Conservation (phyloP, 169 alveolate genomes). For the Cryptosporidium sp. region DNA sequence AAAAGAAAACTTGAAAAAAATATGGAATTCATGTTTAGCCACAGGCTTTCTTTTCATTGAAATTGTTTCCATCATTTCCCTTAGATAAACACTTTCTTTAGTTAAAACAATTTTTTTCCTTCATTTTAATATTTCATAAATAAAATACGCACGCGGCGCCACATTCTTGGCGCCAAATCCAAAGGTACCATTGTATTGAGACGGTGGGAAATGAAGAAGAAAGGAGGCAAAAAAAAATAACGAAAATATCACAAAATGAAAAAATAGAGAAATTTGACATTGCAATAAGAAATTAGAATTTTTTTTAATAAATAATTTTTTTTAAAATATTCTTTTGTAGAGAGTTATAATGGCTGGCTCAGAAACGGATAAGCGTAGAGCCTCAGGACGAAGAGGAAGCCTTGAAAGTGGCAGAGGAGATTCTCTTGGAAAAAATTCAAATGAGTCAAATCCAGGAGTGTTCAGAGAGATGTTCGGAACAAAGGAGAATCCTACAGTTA, state of each 20-base stretch:
- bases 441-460: constrained; percentile 16
- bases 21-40: too few species aligned
- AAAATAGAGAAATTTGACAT: background rate
- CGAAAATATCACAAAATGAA: constrained; percentile 2
- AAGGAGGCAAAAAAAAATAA: background rate
- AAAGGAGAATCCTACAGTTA: constrained; percentile 62
- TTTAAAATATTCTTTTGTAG: background rate
- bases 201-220: constrained; percentile 7
- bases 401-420: constrained; percentile 53
- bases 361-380: background rate
- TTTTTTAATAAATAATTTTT: background rate
- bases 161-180: background rate
- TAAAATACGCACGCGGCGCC: background rate
- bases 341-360: constrained; percentile 8
- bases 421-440: background rate
- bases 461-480: constrained; percentile 71
- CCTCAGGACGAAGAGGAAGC: constrained; percentile 18
- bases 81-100: background rate
- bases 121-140: background rate
- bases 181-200: constrained; percentile 12
- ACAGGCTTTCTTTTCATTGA: too few species aligned
- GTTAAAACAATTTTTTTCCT: background rate
- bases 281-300: background rate
- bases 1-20: background rate
- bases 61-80: too few species aligned